These are phyloP conservation scores for Huntiella moniliformis DNA, from an alignment of 2,329 filamentous ascomycete species.

Conservation along the genomic window DNA sequence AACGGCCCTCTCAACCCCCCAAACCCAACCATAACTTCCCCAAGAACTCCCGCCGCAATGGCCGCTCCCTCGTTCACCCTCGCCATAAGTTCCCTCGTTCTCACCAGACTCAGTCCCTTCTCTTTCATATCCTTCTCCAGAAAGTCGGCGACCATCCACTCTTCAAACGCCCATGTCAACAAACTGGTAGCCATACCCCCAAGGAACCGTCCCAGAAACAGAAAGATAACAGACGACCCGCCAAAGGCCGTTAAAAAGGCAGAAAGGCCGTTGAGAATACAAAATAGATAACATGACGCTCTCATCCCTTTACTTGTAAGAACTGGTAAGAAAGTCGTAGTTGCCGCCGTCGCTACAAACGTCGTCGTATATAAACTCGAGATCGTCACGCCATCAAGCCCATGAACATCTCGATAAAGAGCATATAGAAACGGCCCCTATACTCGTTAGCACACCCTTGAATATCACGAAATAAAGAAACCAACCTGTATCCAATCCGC, in stretches of 20 bases:
- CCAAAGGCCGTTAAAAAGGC: constrained; percentile 23
- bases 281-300: constrained; percentile 34
- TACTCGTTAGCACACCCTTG: neutral
- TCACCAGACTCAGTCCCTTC: constrained; percentile 25
- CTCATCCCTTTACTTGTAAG: too few relatives aligned
- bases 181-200: constrained; percentile 37
- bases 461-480: neutral
- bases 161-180: constrained; percentile 40
- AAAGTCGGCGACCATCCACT: constrained; percentile 41
- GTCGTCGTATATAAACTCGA: constrained; percentile 25
- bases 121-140: constrained; percentile 24
- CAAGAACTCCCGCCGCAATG: constrained; percentile 21
- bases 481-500: constrained; percentile 33
- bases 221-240: constrained; percentile 17
- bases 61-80: constrained; percentile 27
- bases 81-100: constrained; percentile 34
- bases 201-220: constrained; percentile 33
- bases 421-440: constrained; percentile 21
- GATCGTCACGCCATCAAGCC: constrained; percentile 16
- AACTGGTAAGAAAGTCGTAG: constrained; percentile 22
- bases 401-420: constrained; percentile 20
- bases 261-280: constrained; percentile 31
- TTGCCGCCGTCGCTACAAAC: constrained; percentile 26
- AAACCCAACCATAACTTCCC: constrained; percentile 29
- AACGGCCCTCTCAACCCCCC: constrained; percentile 33